Percentiles rank a stretch among this genome's conserved stretches.
phyloP scores from a whole-genome alignment of 2,329 filamentous ascomycete genomes.

The Sarocladiaceae sp. region DNA sequence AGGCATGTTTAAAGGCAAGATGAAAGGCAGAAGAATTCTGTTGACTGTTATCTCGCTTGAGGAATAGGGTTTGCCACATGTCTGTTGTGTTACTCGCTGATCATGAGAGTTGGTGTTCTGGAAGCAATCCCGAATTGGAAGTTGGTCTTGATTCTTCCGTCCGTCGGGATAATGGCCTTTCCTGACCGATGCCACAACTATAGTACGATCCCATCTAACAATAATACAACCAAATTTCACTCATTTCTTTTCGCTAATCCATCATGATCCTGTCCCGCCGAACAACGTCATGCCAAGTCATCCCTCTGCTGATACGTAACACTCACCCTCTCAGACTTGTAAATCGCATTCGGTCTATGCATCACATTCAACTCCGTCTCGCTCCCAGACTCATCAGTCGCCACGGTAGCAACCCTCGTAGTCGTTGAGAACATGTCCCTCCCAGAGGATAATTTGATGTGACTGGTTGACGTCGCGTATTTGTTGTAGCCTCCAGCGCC shows the following conservation, averaged over 20 bases:
- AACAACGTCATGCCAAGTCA: neutral
- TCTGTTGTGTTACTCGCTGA: too few relatives aligned
- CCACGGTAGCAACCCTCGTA: slow-evolving; percentile 11
- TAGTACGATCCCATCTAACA: too few relatives aligned
- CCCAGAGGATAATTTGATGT: slow-evolving; percentile 17
- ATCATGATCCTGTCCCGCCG: neutral
- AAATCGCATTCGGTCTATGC: slow-evolving; percentile 14
- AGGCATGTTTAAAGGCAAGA: too few relatives aligned
- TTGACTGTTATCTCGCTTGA: too few relatives aligned
- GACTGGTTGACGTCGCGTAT: slow-evolving; percentile 12
- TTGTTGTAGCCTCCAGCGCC: neutral
- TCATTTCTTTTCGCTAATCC: neutral
- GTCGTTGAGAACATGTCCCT: slow-evolving; percentile 15
- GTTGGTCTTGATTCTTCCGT: too few relatives aligned
- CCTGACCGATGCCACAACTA: too few relatives aligned
- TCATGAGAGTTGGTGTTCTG: too few relatives aligned
- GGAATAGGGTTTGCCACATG: too few relatives aligned
- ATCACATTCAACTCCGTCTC: slow-evolving; percentile 17
- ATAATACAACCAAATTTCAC: neutral
- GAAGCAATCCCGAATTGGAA: too few relatives aligned
- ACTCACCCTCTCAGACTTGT: slow-evolving; percentile 17
- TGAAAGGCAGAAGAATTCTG: too few relatives aligned
- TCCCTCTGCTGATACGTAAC: slow-evolving; percentile 16
- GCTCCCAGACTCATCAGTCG: slow-evolving; percentile 13
- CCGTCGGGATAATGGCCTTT: too few relatives aligned